phyloP scores from a whole-genome alignment of 2,329 filamentous ascomycete species.

The Monilinia laxa region DNA sequence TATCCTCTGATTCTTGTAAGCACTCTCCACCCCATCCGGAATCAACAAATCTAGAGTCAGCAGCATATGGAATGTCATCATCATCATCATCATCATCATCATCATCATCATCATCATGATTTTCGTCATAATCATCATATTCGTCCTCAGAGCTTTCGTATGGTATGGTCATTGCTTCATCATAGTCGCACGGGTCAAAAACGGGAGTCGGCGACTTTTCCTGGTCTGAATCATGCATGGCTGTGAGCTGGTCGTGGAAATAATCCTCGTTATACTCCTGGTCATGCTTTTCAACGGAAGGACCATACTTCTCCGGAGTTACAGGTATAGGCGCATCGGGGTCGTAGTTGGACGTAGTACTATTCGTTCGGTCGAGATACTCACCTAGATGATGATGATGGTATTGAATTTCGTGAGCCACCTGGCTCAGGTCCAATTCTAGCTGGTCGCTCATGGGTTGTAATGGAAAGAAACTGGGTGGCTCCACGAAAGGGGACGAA shows the following conservation, averaged over 20 bases:
- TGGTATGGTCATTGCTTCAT: slow-evolving; percentile 28
- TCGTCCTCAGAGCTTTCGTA: slow-evolving; percentile 38
- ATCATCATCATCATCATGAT: slow-evolving; percentile 41
- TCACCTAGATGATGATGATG: slow-evolving; percentile 53
- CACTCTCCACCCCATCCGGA: slow-evolving; percentile 73
- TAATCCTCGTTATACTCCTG: slow-evolving; percentile 30
- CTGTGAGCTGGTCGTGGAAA: slow-evolving; percentile 28
- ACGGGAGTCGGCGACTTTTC: background rate
- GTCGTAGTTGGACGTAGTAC: slow-evolving; percentile 51
- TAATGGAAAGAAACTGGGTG: slow-evolving; percentile 36
- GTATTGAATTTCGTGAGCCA: slow-evolving; percentile 32
- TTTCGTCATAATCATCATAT: slow-evolving; percentile 43
- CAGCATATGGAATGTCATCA: slow-evolving; percentile 49
- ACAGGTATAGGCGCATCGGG: slow-evolving; percentile 15
- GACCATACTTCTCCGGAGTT: slow-evolving; percentile 12
- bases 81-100: slow-evolving; percentile 62
- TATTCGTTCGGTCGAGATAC: slow-evolving; percentile 42
- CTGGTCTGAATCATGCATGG: slow-evolving; percentile 6
- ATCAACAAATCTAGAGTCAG: slow-evolving; percentile 64
- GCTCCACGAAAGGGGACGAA: slow-evolving; percentile 39
- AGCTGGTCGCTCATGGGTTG: slow-evolving; percentile 27
- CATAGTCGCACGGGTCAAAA: slow-evolving; percentile 25
- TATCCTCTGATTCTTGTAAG: slow-evolving; percentile 96
- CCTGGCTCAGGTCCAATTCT: slow-evolving; percentile 35
- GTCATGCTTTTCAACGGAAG: slow-evolving; percentile 27